phyloP scores from a whole-genome alignment of 306 rosid genomes.

The Erythrophleum fordii region DNA sequence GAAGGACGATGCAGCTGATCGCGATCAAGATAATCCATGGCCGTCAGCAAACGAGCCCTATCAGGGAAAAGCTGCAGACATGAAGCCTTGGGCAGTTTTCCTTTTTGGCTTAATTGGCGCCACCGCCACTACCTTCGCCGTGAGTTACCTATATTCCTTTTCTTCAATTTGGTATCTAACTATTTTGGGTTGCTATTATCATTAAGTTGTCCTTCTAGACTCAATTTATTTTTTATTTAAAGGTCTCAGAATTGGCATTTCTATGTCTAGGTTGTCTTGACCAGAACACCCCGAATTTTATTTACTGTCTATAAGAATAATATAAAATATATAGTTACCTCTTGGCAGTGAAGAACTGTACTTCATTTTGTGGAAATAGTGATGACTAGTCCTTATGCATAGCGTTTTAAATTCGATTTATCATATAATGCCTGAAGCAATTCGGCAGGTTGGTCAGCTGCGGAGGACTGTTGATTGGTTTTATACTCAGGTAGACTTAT shows the following conservation, averaged over 20 bases:
- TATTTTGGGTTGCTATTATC: not conserved
- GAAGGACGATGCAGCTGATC: constrained; percentile 53
- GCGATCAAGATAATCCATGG: constrained; percentile 47
- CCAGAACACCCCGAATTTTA: not conserved
- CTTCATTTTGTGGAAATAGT: not conserved
- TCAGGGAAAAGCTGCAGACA: constrained; percentile 50
- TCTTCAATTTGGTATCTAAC: not conserved
- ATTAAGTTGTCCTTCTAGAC: not conserved
- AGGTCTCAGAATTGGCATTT: not conserved
- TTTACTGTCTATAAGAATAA: not conserved
- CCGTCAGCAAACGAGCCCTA: constrained; percentile 39
- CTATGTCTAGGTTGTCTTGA: not conserved
- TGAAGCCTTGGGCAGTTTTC: constrained; percentile 76
- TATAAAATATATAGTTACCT: not conserved
- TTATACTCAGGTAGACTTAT: constrained; percentile 64
- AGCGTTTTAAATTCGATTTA: not conserved
- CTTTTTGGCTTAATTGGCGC: constrained; percentile 78
- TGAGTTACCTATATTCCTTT: constrained; percentile 43
- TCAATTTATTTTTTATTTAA: not conserved
- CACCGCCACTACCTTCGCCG: constrained; percentile 74
- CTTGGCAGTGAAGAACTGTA: not conserved
- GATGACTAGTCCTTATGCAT: not conserved
- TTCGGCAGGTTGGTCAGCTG: constrained; percentile 79
- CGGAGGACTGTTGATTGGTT: constrained; percentile 84
- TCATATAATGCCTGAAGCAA: constrained; percentile 24